These are phyloP conservation scores for Trametes villosa DNA, from an alignment of 768 basidiomycete genomes.

Conservation along the genomic window DNA sequence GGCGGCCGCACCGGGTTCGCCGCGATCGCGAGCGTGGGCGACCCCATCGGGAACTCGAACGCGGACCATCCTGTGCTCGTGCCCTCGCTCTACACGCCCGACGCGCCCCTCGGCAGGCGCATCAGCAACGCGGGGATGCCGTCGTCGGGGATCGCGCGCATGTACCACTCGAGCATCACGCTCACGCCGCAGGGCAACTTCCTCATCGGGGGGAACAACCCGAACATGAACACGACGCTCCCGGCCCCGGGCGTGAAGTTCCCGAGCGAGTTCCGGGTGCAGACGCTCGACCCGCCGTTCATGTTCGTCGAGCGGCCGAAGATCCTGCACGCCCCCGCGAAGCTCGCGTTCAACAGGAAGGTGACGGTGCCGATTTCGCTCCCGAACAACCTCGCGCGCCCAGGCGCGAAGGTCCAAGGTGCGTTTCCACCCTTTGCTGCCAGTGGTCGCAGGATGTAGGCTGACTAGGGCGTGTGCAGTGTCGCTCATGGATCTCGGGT, in stretches of 20 bases:
- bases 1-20: conserved; percentile 75
- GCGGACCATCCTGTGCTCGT: conserved; percentile 72
- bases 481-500: conserved; percentile 79
- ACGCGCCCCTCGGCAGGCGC: conserved; percentile 55
- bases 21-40: conserved; percentile 74
- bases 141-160: conserved; percentile 67
- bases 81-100: conserved; percentile 70
- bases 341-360: conserved; percentile 50
- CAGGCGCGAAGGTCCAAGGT: conserved; percentile 51
- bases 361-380: conserved; percentile 50
- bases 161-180: conserved; percentile 85
- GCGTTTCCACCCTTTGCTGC: conserved; percentile 1
- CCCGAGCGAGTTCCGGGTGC: conserved; percentile 87
- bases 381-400: conserved; percentile 40
- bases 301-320: conserved; percentile 65
- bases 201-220: conserved; percentile 84
- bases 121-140: conserved; percentile 64
- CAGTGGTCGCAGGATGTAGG: background rate
- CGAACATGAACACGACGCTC: conserved; percentile 79
- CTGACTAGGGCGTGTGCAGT: conserved; percentile 44
- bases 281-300: conserved; percentile 86
- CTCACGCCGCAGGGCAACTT: conserved; percentile 72
- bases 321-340: conserved; percentile 41
- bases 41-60: conserved; percentile 76
- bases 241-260: conserved; percentile 49